Base-by-base conservation (phyloP, 1,284 basidiomycete genomes). In the Flammula alnicola region DNA sequence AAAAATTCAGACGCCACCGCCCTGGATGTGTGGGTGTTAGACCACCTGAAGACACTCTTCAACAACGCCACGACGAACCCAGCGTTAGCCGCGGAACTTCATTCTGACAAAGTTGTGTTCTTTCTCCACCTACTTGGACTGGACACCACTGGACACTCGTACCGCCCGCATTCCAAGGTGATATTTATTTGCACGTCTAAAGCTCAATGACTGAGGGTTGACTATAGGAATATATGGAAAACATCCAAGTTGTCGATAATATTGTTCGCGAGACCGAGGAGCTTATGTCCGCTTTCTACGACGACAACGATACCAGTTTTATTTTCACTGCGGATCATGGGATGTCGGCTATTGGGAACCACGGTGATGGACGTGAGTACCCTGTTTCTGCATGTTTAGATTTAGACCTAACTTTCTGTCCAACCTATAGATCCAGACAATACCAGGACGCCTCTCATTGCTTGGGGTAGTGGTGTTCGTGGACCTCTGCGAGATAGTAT, bases 271-370 rank as follows among this genome's bases (percentile, higher is more conserved):
- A 84, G 49, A 83, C 87, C 0, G 88, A 93, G 58, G 60, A 68
- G 30, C 70, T 91, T 9, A 68, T 95, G 26, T 65, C 70, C 1
- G 74, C 81, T 3, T 93, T 88, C 61, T 95, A 86, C 61, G 66
- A 69, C 31, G 84, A 88, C 49, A 70, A 83, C 22, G 79, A 85
- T 44, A 95, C 93, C 0, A 84, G 83, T 31, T 95, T 80, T 61
- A 69, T 95, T 32, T 94, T 95, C 64, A 94, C 91, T 3, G 90
- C 93, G 0, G 93, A 95, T 64, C 93, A 95, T 63, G 93, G 93
- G 4, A 95, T 95, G 93, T 91, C 88, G 6, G 81, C 78, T 35
- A 89, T 93, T 49, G 93, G 93, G 20, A 95, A 94, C 61, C 93
- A 95, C 55, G 93, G 93, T 2, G 93, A 95, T 60, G 93, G 93